Evolutionary conservation across 2,329 filamentous ascomycete genomes (phyloP), one percentile per base, ranked within the genome.

Genomic region (Bertia moriformis): DNA sequence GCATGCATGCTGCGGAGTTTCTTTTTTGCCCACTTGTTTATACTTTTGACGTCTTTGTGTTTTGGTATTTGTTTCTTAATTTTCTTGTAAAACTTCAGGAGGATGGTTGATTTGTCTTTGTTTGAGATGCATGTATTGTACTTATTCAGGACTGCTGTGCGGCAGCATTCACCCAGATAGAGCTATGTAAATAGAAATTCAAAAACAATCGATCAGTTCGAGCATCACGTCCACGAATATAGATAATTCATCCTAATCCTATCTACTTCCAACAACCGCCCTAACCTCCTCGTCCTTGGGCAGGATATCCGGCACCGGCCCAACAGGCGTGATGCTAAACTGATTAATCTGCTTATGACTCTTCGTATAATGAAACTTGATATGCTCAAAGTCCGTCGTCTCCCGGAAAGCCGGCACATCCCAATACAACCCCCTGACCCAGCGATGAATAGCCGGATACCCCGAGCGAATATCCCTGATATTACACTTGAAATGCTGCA

Each of bases 401-500:
- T 72, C 68, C 41, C 52, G 63, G 43, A 73, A 74, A 0, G 65
- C 71, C 14, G 55, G 48, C 1, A 69, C 60, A 42, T 69, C 66
- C 63, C 68, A 75, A 54, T 77, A 78, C 50, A 76, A 49, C 22
- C 62, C 62, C 53, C 66, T 72, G 45, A 79, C 45, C 71, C 73
- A 79, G 44, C 74, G 71, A 49, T 74, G 62, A 40, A 78, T 48
- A 10, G 69, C 61, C 1, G 74, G 74, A 46, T 79, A 79, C 41
- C 71, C 64, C 47, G 71, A 66, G 4, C 75, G 57, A 32, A 80
- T 66, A 10, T 61, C 76, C 2, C 73, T 71, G 19, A 79, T 51
- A 50, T 79, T 78, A 48, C 71, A 74, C 56, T 78, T 79, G 60
- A 79, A 79, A 53, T 78, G 73, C 58, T 78, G 72, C 12, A 73